Evolutionary conservation across 805 yeast genomes (phyloP).

Genomic region (Debaryomyces hansenii): DNA sequence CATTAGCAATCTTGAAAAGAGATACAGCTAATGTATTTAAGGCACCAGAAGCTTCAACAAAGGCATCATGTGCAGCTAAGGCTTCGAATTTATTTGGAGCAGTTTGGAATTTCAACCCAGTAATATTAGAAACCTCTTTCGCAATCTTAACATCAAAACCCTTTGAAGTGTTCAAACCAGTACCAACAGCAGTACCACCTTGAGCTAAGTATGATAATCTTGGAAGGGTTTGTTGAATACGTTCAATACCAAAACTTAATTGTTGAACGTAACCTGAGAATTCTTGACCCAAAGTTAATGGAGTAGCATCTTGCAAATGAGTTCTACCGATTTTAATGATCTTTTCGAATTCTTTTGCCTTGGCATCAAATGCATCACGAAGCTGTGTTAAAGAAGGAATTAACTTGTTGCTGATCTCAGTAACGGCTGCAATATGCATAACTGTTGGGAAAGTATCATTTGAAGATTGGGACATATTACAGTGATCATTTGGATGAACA

Average conservation of each 20-base stretch:
- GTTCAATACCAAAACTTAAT: slow-evolving; percentile 32
- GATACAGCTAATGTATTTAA: slow-evolving; percentile 38
- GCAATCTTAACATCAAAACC: slow-evolving; percentile 39
- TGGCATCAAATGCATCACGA: slow-evolving; percentile 29
- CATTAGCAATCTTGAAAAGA: slow-evolving; percentile 40
- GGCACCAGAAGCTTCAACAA: slow-evolving; percentile 42
- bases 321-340: slow-evolving; percentile 42
- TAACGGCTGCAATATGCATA: slow-evolving; percentile 43
- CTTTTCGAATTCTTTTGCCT: slow-evolving; percentile 30
- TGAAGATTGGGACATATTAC: slow-evolving; percentile 40
- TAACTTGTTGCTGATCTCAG: slow-evolving; percentile 27
- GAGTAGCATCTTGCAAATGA: slow-evolving; percentile 42
- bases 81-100: slow-evolving; percentile 44
- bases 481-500: slow-evolving; percentile 42
- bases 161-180: slow-evolving; percentile 38
- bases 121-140: slow-evolving; percentile 29
- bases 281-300: slow-evolving; percentile 41
- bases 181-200: slow-evolving; percentile 45
- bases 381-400: slow-evolving; percentile 34
- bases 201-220: slow-evolving; percentile 36
- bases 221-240: slow-evolving; percentile 33
- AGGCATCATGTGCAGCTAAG: slow-evolving; percentile 41
- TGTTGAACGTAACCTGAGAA: slow-evolving; percentile 41
- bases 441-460: slow-evolving; percentile 43
- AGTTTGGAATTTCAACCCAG: slow-evolving; percentile 33